Base-by-base conservation (phyloP, 495 filamentous ascomycete species). In the Extremus antarcticus region DNA sequence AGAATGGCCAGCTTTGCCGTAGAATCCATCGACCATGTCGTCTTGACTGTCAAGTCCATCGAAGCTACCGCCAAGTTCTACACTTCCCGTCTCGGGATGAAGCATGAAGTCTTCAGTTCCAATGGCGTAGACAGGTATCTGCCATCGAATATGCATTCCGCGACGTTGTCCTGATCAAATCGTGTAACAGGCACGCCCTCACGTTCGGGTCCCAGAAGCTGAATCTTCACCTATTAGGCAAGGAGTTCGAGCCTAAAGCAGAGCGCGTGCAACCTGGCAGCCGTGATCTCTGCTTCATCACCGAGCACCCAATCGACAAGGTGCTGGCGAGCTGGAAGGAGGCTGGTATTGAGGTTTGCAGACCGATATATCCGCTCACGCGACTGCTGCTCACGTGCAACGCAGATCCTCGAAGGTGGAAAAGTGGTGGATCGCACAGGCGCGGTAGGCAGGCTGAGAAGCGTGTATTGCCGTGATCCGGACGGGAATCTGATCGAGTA, bases 401-500 rank as follows among this genome's bases (percentile, higher is more conserved):
- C 13, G n/a, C 40, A 60, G 58, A 25, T 62, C 32, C 25, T 76
- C 9, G 75, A 76, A 52, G 71, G 73, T 15, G 68, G 69, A 3
- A 59, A 70, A 25, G 66, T 78, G 25, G 77, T 80, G 10, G 64
- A 70, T 24, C 63, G 76, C 35, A 79, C 74, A 0, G 76, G 77
- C 16, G 75, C 76, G 1, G 64, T 67, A 19, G 73, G 73, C 3
- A 73, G 68, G 45, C 55, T 79, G n/a, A 65, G 71, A 17, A 80
- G 77, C 63, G 72, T 79, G 1, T 79, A 79, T 68, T 68, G 74
- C 57, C 66, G 77, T 25, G 77, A 79, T 64, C 75, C 76, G 0
- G 77, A 80, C 71, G 74, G 73, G 17, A 80, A 80, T 65, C 65
- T 80, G 25, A 72, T 80, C 50, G 77, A 79, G 76, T 78, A 21